phyloP scores from a whole-genome alignment of 106 monocot species.

The Allium fistulosum region DNA sequence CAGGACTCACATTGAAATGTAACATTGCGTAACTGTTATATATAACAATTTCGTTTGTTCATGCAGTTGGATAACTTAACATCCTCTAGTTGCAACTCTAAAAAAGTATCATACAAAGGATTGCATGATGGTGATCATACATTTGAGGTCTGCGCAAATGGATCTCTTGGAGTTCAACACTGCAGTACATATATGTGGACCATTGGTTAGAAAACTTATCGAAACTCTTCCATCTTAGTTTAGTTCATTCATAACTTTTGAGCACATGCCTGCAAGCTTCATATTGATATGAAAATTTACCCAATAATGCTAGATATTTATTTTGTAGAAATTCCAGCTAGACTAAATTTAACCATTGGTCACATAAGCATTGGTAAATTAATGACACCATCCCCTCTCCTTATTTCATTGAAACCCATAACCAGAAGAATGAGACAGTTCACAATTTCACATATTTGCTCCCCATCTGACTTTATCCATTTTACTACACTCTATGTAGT shows the following conservation, averaged over 20 bases:
- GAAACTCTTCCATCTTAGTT: slow-evolving; percentile 4
- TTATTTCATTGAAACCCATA: too few species aligned
- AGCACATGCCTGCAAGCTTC: not conserved
- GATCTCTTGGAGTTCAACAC: slow-evolving; percentile 19
- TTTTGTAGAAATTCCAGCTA: too few species aligned
- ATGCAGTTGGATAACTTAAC: slow-evolving; percentile 62
- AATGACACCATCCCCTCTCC: too few species aligned
- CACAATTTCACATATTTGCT: too few species aligned
- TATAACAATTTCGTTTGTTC: not conserved
- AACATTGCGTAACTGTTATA: not conserved
- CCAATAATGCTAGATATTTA: too few species aligned
- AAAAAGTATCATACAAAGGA: slow-evolving; percentile 37
- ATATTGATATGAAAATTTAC: too few species aligned
- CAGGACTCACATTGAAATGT: not conserved
- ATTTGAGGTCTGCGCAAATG: slow-evolving; percentile 61
- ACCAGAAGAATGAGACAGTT: too few species aligned
- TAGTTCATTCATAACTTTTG: not conserved
- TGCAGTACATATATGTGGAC: slow-evolving; percentile 74
- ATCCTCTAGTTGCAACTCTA: slow-evolving; percentile 35
- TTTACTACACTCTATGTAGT: too few species aligned
- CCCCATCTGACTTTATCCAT: too few species aligned
- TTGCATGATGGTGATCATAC: slow-evolving; percentile 70
- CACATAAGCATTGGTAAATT: too few species aligned
- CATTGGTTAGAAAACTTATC: slow-evolving; percentile 50
- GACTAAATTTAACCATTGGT: too few species aligned